Evolutionary conservation across 2,329 filamentous ascomycete genomes (phyloP).

Genomic region (Ceratocystis harringtonii): DNA sequence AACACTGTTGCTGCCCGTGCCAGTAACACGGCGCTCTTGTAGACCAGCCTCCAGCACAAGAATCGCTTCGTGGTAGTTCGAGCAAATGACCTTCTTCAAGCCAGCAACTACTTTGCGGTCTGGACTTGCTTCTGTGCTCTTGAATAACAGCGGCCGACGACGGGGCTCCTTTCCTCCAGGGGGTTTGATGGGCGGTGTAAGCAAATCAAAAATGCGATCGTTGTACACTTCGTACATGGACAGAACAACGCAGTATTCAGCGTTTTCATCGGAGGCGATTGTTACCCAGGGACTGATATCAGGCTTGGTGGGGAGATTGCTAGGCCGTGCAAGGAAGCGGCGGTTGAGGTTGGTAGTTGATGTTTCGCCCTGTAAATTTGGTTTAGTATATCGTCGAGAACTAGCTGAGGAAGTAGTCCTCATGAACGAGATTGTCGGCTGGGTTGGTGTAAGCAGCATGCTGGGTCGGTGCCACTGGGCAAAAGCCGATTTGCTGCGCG

Average conservation of each 20-base stretch:
- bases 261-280: conserved; percentile 42
- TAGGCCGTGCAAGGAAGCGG: conserved; percentile 51
- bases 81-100: conserved; percentile 77
- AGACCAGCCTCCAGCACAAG: conserved; percentile 82
- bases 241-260: conserved; percentile 75
- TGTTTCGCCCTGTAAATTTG: conserved; percentile 34
- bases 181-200: conserved; percentile 42
- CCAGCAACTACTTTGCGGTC: conserved; percentile 93
- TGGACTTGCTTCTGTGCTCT: conserved; percentile 71
- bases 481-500: neutral
- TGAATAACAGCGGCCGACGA: conserved; percentile 78
- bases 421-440: conserved; percentile 22
- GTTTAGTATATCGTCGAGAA: conserved; percentile 36
- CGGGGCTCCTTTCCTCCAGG: conserved; percentile 24
- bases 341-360: conserved; percentile 39
- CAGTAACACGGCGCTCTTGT: conserved; percentile 71
- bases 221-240: conserved; percentile 99
- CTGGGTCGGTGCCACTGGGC: neutral
- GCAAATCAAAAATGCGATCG: conserved; percentile 87
- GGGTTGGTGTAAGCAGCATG: neutral
- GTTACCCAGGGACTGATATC: conserved; percentile 59
- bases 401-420: conserved; percentile 29
- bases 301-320: conserved; percentile 57
- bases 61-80: conserved; percentile 65
- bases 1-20: conserved; percentile 83